These are phyloP conservation scores for Allantophomopsis lycopodina DNA, from an alignment of 2,329 filamentous ascomycete genomes.

Conservation along the genomic window DNA sequence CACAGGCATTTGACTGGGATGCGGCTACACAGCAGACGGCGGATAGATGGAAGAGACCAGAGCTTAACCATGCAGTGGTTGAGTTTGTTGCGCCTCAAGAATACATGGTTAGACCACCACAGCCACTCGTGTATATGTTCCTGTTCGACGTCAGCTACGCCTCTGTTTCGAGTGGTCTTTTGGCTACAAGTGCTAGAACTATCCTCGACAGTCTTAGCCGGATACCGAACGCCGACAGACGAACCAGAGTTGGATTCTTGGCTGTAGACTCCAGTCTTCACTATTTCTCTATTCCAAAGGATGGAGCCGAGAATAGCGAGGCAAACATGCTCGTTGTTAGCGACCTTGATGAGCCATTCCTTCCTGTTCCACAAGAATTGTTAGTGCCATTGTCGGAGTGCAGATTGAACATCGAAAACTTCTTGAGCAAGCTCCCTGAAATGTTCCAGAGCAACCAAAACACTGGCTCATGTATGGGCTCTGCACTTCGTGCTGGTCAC, in stretches of 20 bases:
- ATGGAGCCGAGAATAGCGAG: slow-evolving; percentile 72
- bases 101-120: slow-evolving; percentile 97
- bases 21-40: slow-evolving; percentile 79
- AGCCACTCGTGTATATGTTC: slow-evolving; percentile 91
- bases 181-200: slow-evolving; percentile 84
- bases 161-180: slow-evolving; percentile 75
- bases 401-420: slow-evolving; percentile 79
- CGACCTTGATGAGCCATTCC: slow-evolving; percentile 90
- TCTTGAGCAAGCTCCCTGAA: slow-evolving; percentile 77
- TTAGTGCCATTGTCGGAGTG: slow-evolving; percentile 82
- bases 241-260: slow-evolving; percentile 87
- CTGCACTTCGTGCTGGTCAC: slow-evolving; percentile 81
- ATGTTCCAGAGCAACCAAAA: slow-evolving; percentile 97
- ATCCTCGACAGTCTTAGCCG: slow-evolving; percentile 90
- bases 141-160: slow-evolving; percentile 89
- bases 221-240: slow-evolving; percentile 94
- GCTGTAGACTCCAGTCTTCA: slow-evolving; percentile 89
- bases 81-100: slow-evolving; percentile 97
- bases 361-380: slow-evolving; percentile 85
- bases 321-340: slow-evolving; percentile 88
- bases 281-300: slow-evolving; percentile 90
- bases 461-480: slow-evolving; percentile 85
- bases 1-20: slow-evolving; percentile 99
- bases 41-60: slow-evolving; percentile 81
- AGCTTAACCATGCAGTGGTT: slow-evolving; percentile 91